Evolutionary conservation across 2,329 filamentous ascomycete genomes (phyloP), one percentile per base, ranked within the genome.

Genomic region (Claviceps fusiformis): DNA sequence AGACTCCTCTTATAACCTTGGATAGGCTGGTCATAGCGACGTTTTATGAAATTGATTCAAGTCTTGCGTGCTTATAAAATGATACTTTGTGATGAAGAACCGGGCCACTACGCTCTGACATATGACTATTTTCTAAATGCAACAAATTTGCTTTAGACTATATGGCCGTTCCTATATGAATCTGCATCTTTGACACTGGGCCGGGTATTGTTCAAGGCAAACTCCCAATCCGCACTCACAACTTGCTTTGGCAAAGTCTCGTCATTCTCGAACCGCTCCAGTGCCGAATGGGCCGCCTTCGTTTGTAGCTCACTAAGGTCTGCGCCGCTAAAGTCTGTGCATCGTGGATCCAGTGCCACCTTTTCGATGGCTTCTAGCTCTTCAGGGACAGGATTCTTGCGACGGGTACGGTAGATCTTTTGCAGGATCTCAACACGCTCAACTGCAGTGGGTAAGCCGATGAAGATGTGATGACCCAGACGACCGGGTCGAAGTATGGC

Each of bases 401-500:
- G 67, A n/a, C 62, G 64, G 49, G 75, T 79, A 56, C 71, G 70
- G 62, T 78, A 81, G 31, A 83, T 73, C 35, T 91, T 89, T 55
- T 78, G 78, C 27, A 98, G 75, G 58, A 98, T 98, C 55, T 95
- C 89, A 0, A 87, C 87, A 15, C 93, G 80, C 66, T 95, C 90
- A 8, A 83, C 77, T 0, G 85, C 75, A 31, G 82, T 85, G 0
- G 93, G 93, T 0, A 97, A 73, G 63, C 93, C 91, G 44, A 98
- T 86, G 62, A 92, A 96, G 31, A 97, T 78, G n/a, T 86, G 81
- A 0, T 86, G 92, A 60, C 91, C 92, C 1, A 98, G 77, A 31
- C 93, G 85, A 0, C 93, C 93, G 0, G 93, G 92, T 1, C 93
- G 85, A 11, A 97, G 79, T 82, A 98, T 95, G 1, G 93, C 93